Base-by-base conservation (phyloP, 441 rosid genomes). In the Rhodomyrtus psidioides region DNA sequence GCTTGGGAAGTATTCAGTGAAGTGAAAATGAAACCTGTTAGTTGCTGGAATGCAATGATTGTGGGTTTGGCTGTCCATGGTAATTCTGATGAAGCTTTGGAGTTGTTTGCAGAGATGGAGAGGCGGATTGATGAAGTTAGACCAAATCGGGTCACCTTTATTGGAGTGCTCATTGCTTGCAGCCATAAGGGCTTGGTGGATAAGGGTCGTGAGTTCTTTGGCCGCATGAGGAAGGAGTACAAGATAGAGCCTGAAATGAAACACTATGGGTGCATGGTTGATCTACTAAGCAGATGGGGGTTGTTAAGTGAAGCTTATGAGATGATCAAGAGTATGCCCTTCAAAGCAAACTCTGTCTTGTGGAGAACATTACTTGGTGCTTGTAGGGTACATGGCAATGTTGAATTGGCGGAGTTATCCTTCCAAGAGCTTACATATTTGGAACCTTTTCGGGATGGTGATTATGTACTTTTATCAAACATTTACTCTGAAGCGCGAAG, bases 241-340 rank as follows among this genome's bases (percentile, higher is more conserved):
- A 62, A 34, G 54, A 86, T 88, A 19, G 28, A 75, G 84, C 89
- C 88, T 56, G 86, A 84, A 14, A 86, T 86, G 34, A 86, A 86
- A 79, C 89, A 88, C 57, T 88, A 88, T 81, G 88, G 89, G 30
- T 88, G 89, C 83, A 88, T 88, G 89, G 83, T 88, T n/a, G 89
- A 88, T 82, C 89, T 88, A 12, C 70, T 86, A 55, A 88, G 88
- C 82, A 83, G 89, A 51, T 70, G 87, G 54, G 89, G 88, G 34
- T 54, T 85, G 74, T 54, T 88, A 51, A 81, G 65, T 79, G 89
- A 88, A 82, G 89, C 89, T 24, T 84, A 76, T 53, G 82, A 70
- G 76, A 86, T 86, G 76, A 86, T 86, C 49, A 86, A 83, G 82
- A 23, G 44, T 23, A 88, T 86, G 86, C 88, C 88, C 23, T 86